These are phyloP conservation scores for Microcos paniculata DNA, from an alignment of 345 rosid genomes.

Conservation along the genomic window DNA sequence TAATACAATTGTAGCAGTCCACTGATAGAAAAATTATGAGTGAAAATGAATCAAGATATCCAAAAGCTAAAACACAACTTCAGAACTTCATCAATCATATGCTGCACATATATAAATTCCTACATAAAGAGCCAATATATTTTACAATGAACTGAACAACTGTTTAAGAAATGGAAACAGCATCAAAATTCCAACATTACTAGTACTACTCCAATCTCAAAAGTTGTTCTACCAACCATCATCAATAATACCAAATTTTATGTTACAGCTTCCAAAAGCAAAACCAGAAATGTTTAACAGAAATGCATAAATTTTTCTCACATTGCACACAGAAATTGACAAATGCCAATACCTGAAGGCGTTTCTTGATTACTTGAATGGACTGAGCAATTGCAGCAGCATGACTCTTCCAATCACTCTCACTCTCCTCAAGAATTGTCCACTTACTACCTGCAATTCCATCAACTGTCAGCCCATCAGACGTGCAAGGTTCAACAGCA, in stretches of 20 bases:
- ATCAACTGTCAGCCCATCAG: constrained; percentile 85
- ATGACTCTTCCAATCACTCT: constrained; percentile 91
- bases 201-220: neutral
- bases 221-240: neutral
- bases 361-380: constrained; percentile 81
- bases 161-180: neutral
- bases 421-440: constrained; percentile 75
- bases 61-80: neutral
- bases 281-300: neutral
- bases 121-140: neutral
- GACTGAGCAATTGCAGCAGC: constrained; percentile 92
- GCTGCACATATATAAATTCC: neutral
- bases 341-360: constrained; percentile 64
- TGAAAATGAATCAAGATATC: neutral
- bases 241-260: neutral
- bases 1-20: neutral
- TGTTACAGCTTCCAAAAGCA: neutral
- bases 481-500: constrained; percentile 50
- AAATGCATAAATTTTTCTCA: neutral
- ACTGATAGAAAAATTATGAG: neutral
- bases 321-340: neutral
- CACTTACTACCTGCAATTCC: constrained; percentile 68
- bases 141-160: neutral
- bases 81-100: constrained; percentile 7
- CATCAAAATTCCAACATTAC: neutral